Base-by-base conservation (phyloP, 2,329 filamentous ascomycete species). In the Alternaria triticina region DNA sequence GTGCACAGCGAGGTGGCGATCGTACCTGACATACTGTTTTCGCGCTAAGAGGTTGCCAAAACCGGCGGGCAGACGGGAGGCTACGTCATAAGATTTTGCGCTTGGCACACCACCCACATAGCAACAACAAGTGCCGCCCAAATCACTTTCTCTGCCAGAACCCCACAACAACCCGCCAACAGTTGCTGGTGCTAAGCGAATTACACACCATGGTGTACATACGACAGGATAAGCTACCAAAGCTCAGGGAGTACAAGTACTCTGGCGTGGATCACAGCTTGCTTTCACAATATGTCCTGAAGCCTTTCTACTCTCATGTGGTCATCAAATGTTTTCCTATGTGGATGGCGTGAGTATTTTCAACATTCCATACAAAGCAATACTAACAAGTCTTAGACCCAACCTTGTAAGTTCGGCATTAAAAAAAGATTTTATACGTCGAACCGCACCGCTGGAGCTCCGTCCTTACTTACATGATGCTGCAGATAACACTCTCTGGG, bases 261-360 rank as follows among this genome's bases (percentile, higher is more conserved):
- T 93, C 91, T 44, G 88, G 89, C 61, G 92, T 98, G 74, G 96
- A 99, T 82, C 92, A 92, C 80, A 97, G 94, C 63, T 85, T 97
- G 65, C 86, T 93, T 44, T 97, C 94, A 69, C 92, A 91, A 80
- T 98, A 97, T 84, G 88, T 99, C 69, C 85, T 99, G 75, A 98
- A 99, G 86, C 96, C 96, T 8, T 99, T 98, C 83, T 99, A 98
- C 86, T 96, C 90, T 76, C 90, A 97, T 82, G 86, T 96, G 70
- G 95, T 97, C 76, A 97, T 99, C 84, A 90, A 95, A 68, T 91
- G 90, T 82, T 98, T 99, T 79, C 96, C 96, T 47, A 92, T 97
- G 89, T 91, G 86, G 79, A 98, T 99, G 94, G 96, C 96, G 79
- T 89, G 77, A 84, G 87, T 86, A 17, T 54, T n/a, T n/a, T 22